Conservation (phyloP, 169 alveolate species). For the Amoebophrya sp. region DNA sequence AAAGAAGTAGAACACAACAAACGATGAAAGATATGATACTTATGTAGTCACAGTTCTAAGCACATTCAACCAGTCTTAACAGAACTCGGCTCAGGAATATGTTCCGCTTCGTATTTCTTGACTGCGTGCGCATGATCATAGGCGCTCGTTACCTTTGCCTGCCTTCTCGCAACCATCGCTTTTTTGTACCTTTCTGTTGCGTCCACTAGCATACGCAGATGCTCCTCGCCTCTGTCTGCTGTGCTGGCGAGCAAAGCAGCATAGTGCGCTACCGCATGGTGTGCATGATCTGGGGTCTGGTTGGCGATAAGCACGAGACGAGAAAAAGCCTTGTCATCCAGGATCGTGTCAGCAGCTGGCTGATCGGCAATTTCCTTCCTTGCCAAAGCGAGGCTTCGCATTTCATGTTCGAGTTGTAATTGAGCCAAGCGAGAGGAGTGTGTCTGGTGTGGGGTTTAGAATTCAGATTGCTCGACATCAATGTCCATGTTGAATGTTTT, state of each 20-base stretch:
- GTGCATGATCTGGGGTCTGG: not conserved
- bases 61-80: too few species aligned
- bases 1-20: too few species aligned
- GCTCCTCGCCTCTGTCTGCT: not conserved
- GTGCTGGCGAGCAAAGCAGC: not conserved
- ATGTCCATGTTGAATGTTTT: not conserved
- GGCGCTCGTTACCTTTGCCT: too few species aligned
- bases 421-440: not conserved
- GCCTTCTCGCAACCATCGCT: too few species aligned
- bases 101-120: too few species aligned
- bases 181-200: not conserved
- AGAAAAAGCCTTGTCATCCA: not conserved
- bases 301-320: not conserved
- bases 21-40: too few species aligned
- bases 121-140: too few species aligned
- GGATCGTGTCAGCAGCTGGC: too few species aligned
- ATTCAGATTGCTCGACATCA: too few species aligned
- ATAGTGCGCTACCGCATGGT: not conserved
- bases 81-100: too few species aligned
- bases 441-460: too few species aligned
- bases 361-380: not conserved
- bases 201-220: slow-evolving; percentile 7
- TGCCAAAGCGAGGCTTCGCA: not conserved
- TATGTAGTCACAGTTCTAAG: too few species aligned
- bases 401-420: not conserved